phyloP scores from a whole-genome alignment of 2,329 filamentous ascomycete species.

The Calonectria henricotiae region DNA sequence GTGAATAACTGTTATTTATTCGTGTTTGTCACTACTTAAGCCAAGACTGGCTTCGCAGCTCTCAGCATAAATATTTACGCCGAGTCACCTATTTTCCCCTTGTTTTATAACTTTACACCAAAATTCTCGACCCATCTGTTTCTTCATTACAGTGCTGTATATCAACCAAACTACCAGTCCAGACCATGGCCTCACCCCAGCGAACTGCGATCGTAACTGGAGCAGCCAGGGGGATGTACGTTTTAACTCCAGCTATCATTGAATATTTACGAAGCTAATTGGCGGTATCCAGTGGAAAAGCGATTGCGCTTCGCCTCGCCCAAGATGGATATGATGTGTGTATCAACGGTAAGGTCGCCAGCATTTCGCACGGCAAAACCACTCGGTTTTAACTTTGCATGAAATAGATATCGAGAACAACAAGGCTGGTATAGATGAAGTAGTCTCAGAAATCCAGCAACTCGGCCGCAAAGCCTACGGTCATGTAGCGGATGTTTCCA shows the following conservation, averaged over 20 bases:
- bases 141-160: background rate
- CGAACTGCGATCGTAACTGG: constrained; percentile 34
- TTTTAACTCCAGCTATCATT: background rate
- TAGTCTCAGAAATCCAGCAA: constrained; percentile 68
- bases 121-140: background rate
- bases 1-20: background rate
- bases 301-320: constrained; percentile 76
- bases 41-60: too few relatives aligned
- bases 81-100: too few relatives aligned
- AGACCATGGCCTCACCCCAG: constrained; percentile 18
- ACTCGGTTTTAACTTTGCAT: background rate
- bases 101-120: too few relatives aligned
- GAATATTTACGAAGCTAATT: background rate
- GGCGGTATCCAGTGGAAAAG: constrained; percentile 66
- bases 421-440: constrained; percentile 50
- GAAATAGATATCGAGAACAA: background rate
- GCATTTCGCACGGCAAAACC: background rate
- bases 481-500: constrained; percentile 75
- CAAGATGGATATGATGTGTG: constrained; percentile 78
- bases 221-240: constrained; percentile 35
- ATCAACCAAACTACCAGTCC: background rate
- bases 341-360: constrained; percentile 56
- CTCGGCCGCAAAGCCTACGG: constrained; percentile 70
- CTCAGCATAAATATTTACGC: too few relatives aligned
- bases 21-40: background rate